Conservation (phyloP, 495 filamentous ascomycete genomes). For the Penicillium longicatenatum region DNA sequence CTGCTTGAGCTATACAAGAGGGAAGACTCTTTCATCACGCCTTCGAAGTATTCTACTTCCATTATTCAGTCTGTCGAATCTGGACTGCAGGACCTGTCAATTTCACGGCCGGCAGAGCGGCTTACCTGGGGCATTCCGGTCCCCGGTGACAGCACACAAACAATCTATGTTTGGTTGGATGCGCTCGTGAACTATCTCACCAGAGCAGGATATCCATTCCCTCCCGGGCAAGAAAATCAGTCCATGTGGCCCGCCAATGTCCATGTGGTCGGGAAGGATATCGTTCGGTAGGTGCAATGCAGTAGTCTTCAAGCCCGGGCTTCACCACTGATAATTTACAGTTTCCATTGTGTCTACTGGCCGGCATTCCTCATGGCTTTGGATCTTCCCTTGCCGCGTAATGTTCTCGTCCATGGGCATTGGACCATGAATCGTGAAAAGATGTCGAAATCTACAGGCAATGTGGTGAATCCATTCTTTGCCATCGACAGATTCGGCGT, state of each 20-base stretch:
- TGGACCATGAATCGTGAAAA: conserved; percentile 90
- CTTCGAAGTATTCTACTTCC: conserved; percentile 63
- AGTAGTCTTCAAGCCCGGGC: conserved; percentile 6
- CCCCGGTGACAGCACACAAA: conserved; percentile 80
- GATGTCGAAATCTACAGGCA: conserved; percentile 95
- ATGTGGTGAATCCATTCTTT: conserved; percentile 93
- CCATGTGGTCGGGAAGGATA: conserved; percentile 95
- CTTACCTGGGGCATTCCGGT: conserved; percentile 90
- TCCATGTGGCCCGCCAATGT: conserved; percentile 88
- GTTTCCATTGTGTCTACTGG: conserved; percentile 97
- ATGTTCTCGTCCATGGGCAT: conserved; percentile 85
- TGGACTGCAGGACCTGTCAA: conserved; percentile 80
- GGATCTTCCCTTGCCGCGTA: conserved; percentile 77
- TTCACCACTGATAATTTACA: conserved; percentile 26
- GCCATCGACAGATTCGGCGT: conserved; percentile 86
- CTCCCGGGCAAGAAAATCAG: conserved; percentile 61
- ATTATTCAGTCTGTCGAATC: conserved; percentile 67
- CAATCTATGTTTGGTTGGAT: conserved; percentile 98
- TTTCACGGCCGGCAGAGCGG: conserved; percentile 79
- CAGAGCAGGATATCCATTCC: conserved; percentile 78
- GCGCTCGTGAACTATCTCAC: conserved; percentile 93
- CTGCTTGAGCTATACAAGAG: conserved; percentile 76
- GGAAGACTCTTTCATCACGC: conserved; percentile 72
- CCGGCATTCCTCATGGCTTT: conserved; percentile 92
- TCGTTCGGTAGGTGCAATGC: conserved; percentile 60